These are phyloP conservation scores for Pyricularia sp. DNA, from an alignment of 2,329 filamentous ascomycete species.

Conservation along the genomic window DNA sequence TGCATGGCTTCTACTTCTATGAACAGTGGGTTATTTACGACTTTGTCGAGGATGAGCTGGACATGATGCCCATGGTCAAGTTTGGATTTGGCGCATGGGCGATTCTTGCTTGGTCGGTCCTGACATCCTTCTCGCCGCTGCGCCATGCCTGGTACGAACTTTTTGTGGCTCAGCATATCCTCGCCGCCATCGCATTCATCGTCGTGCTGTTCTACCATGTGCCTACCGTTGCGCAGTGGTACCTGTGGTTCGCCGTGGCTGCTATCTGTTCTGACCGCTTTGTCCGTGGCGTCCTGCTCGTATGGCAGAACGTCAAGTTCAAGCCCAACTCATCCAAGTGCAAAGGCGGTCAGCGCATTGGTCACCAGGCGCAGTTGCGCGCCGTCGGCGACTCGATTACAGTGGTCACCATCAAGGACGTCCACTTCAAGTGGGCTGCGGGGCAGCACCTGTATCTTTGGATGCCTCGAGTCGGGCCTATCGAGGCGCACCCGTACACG, in stretches of 20 bases:
- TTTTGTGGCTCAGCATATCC: slow-evolving; percentile 55
- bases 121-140: slow-evolving; percentile 50
- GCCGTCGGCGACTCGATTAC: slow-evolving; percentile 39
- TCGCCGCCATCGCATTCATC: slow-evolving; percentile 47
- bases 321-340: slow-evolving; percentile 27
- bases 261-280: slow-evolving; percentile 49
- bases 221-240: slow-evolving; percentile 42
- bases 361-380: slow-evolving; percentile 36
- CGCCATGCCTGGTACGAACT: slow-evolving; percentile 55
- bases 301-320: slow-evolving; percentile 40
- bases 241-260: slow-evolving; percentile 53
- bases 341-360: slow-evolving; percentile 33
- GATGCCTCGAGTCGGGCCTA: slow-evolving; percentile 38
- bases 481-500: slow-evolving; percentile 49
- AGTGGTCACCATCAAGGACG: slow-evolving; percentile 44
- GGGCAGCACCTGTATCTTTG: slow-evolving; percentile 50
- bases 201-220: slow-evolving; percentile 52
- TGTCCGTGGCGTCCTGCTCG: slow-evolving; percentile 32
- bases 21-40: slow-evolving; percentile 47
- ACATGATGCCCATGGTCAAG: slow-evolving; percentile 50
- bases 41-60: slow-evolving; percentile 44
- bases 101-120: slow-evolving; percentile 50
- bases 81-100: slow-evolving; percentile 57
- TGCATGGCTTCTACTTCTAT: slow-evolving; percentile 60
- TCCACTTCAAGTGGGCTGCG: slow-evolving; percentile 44